Evolutionary conservation across 805 yeast genomes (phyloP).

Genomic region (Sugiyamaella qingdaonensis): DNA sequence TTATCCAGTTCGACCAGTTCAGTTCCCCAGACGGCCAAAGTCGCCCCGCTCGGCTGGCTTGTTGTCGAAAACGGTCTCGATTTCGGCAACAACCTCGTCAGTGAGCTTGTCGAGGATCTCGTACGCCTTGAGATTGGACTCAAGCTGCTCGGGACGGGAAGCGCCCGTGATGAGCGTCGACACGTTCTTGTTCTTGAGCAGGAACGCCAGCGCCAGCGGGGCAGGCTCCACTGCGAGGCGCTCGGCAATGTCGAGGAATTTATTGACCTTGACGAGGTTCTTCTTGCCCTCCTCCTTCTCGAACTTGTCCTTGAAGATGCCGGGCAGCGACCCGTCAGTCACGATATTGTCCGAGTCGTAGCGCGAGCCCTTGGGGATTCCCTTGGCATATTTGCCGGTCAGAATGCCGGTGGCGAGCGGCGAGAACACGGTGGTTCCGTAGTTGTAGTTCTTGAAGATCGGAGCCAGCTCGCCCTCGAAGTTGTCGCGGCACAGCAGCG

Average conservation of each 20-base stretch:
- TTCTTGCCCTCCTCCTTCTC: constrained; percentile 25
- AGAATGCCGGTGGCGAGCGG: constrained; percentile 33
- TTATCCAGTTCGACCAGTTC: background rate
- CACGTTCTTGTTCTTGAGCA: constrained; percentile 30
- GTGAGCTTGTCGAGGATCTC: constrained; percentile 28
- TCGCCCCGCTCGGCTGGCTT: constrained; percentile 20
- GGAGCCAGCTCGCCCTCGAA: constrained; percentile 31
- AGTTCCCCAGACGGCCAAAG: constrained; percentile 15
- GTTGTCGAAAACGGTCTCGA: constrained; percentile 30
- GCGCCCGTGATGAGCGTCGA: constrained; percentile 33
- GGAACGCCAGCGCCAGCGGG: constrained; percentile 32
- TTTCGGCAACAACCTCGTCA: constrained; percentile 24
- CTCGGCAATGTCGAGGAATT: constrained; percentile 27
- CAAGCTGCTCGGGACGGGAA: constrained; percentile 28
- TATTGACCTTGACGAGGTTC: constrained; percentile 24
- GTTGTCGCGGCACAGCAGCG: constrained; percentile 25
- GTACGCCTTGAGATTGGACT: constrained; percentile 29
- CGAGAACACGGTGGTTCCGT: constrained; percentile 33
- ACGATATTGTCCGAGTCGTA: constrained; percentile 16
- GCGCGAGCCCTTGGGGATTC: constrained; percentile 26
- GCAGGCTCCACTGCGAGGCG: constrained; percentile 27
- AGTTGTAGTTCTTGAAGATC: constrained; percentile 28
- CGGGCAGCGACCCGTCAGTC: constrained; percentile 13
- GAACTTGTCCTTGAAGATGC: constrained; percentile 16
- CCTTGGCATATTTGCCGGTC: constrained; percentile 32